Evolutionary conservation across 371 early-diverging fungal genomes (phyloP).

Genomic region (Mortierella sp.): DNA sequence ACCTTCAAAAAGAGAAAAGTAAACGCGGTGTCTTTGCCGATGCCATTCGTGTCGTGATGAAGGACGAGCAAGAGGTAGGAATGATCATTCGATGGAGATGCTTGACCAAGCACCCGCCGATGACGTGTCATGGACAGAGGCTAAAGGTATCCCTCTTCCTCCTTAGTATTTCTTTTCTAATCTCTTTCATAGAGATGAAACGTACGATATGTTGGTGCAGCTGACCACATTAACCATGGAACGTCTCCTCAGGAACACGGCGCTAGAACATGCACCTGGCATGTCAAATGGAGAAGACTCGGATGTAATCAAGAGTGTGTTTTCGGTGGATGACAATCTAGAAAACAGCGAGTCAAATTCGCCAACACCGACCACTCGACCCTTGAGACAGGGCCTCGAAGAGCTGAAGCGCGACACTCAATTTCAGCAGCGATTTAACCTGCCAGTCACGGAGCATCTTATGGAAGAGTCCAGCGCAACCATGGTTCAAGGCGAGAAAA

Average conservation of each 20-base stretch:
- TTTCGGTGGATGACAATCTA: slow-evolving; percentile 46
- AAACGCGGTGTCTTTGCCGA: slow-evolving; percentile 92
- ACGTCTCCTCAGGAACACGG: slow-evolving; percentile 83
- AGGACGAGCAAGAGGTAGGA: slow-evolving; percentile 80
- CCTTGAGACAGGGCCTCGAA: slow-evolving; percentile 64
- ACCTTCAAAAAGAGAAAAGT: slow-evolving; percentile 85
- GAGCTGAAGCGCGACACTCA: slow-evolving; percentile 83
- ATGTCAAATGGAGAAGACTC: slow-evolving; percentile 52
- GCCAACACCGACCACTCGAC: slow-evolving; percentile 59
- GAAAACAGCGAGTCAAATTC: slow-evolving; percentile 29
- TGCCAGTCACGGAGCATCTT: slow-evolving; percentile 76
- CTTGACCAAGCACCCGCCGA: too few species aligned
- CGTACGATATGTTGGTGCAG: slow-evolving; percentile 90
- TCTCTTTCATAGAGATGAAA: slow-evolving; percentile 95
- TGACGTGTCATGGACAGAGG: too few species aligned
- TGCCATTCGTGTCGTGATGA: slow-evolving; percentile 84
- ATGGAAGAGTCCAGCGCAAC: slow-evolving; percentile 64
- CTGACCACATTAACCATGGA: slow-evolving; percentile 90
- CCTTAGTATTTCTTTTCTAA: slow-evolving; percentile 89
- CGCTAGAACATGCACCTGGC: slow-evolving; percentile 75
- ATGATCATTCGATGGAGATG: not conserved
- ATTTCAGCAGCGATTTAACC: slow-evolving; percentile 78
- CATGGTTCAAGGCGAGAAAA: slow-evolving; percentile 58
- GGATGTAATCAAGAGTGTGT: slow-evolving; percentile 40
- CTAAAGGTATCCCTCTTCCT: too few species aligned